These are phyloP conservation scores for Musa itinerans DNA, from an alignment of 176 grass and related monocot species.

Conservation along the genomic window DNA sequence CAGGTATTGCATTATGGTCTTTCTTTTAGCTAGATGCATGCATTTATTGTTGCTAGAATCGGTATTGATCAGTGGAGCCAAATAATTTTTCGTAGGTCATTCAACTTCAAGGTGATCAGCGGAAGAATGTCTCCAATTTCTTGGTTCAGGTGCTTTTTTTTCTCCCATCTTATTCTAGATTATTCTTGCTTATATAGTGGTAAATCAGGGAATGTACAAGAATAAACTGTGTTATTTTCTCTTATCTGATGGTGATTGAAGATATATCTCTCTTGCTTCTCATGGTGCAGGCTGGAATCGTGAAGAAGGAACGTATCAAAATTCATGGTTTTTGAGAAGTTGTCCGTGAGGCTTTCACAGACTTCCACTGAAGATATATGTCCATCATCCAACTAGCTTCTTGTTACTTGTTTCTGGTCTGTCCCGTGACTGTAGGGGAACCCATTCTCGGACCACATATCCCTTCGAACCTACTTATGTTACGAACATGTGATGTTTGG, in stretches of 20 bases:
- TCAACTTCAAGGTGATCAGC: slow-evolving; percentile 67
- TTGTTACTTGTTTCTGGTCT: background rate
- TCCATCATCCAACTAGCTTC: slow-evolving; percentile 17
- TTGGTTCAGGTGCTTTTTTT: slow-evolving; percentile 42
- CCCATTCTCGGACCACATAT: background rate
- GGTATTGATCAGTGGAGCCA: too few relatives aligned
- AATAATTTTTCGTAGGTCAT: slow-evolving; percentile 26
- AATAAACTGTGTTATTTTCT: background rate
- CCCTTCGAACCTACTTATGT: too few relatives aligned
- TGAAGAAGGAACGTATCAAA: slow-evolving; percentile 59
- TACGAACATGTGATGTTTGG: too few relatives aligned
- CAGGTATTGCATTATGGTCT: slow-evolving; percentile 18
- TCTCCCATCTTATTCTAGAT: background rate
- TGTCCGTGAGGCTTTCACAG: slow-evolving; percentile 13
- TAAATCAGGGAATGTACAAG: background rate
- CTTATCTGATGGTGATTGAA: background rate
- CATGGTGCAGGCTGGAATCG: slow-evolving; percentile 44
- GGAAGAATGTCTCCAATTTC: slow-evolving; percentile 63
- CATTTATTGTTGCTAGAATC: too few relatives aligned
- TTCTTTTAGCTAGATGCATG: background rate
- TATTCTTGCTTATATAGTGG: background rate
- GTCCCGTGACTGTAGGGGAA: background rate
- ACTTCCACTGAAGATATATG: background rate
- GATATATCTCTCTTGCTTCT: too few relatives aligned
- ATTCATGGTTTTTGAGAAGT: slow-evolving; percentile 51